Evolutionary conservation across 345 rosid species (phyloP).

Genomic region (Citrus hindsii): DNA sequence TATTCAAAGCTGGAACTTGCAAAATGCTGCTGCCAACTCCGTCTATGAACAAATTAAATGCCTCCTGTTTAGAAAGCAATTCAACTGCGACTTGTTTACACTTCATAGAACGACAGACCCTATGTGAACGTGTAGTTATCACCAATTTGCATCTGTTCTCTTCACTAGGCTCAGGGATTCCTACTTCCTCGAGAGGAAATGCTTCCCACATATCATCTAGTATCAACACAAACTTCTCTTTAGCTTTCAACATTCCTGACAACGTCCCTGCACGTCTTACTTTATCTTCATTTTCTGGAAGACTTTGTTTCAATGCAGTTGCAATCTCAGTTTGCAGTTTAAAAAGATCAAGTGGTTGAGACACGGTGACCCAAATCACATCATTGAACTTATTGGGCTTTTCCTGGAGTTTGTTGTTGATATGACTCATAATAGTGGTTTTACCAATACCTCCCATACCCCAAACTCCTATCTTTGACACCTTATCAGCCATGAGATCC

Average conservation of each 20-base stretch:
- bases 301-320: no score
- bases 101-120: not conserved
- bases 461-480: no score
- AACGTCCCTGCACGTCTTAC: not conserved
- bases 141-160: constrained; percentile 12
- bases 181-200: not conserved
- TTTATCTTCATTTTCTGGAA: not conserved
- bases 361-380: not conserved
- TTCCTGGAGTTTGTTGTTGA: no score
- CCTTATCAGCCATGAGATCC: no score
- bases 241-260: not conserved
- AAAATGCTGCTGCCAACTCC: not conserved
- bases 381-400: fast-evolving
- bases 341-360: not conserved
- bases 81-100: constrained; percentile 1
- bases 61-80: not conserved
- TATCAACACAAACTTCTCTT: not conserved
- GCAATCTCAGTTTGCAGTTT: constrained; percentile 14
- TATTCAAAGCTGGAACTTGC: not conserved
- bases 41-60: no score
- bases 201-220: not conserved
- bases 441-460: no score
- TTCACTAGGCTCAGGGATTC: not conserved
- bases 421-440: no score
- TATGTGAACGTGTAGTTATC: not conserved